Evolutionary conservation across 208 protist genomes (phyloP), one percentile per base, ranked within the genome.

Genomic region (Crithidia mellificae): DNA sequence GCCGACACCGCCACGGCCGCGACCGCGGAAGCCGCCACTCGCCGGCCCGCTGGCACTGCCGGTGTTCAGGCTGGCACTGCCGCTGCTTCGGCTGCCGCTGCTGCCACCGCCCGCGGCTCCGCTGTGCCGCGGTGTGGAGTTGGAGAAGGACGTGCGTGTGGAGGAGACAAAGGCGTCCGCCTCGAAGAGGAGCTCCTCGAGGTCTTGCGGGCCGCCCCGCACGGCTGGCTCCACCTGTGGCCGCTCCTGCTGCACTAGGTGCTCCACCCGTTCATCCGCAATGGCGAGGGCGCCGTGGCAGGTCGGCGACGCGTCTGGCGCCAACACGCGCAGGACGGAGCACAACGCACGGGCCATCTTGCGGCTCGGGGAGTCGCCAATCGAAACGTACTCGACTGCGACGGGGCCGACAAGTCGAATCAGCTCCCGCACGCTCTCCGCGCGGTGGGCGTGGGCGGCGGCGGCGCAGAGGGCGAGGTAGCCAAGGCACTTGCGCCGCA

Each of bases 341-440:
- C 74, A 87, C 22, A 95, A 64, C 12, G 86, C 81, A 15, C 90
- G 82, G 17, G 87, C 85, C 90, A 95, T 93, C 52, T 85, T 87
- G 49, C 90, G 82, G 63, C 80, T 90, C 0, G 78, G 78, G 7
- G 81, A 82, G 70, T 95, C 90, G 12, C 90, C 90, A 6, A 83
- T 77, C 2, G 74, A 65, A 19, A 87, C 80, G 63, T 87, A 92
- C n/a, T 85, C 78, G 15, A 77, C 59, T 4, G 78, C 72, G 5
- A 55, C 63, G 22, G 57, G 69, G 24, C 15, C 50, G 38, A 78
- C 44, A 57, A 74, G 52, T 12, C 24, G 36, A 8, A 58, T 44
- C 14, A 74, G 32, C 24, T 59, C 70, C 29, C 56, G 44, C 56
- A 77, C 15, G 4, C 44, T 47, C 43, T 68, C 52, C 4, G 62